Evolutionary conservation across 305 asterid species (phyloP), one percentile per base, ranked within the genome.

Genomic region (Lippia alba): DNA sequence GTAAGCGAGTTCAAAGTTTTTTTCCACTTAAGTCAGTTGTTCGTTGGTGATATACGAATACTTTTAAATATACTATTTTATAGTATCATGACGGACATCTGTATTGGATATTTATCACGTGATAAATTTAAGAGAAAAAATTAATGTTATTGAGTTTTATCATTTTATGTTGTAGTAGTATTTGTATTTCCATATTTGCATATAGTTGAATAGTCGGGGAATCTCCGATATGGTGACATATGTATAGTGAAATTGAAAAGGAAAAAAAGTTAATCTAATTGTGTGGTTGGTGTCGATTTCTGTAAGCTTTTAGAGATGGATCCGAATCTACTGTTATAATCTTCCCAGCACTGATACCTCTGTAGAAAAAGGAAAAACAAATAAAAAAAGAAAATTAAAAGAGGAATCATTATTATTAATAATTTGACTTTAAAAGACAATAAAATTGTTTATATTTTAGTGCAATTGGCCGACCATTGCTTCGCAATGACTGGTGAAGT

Each of bases 391-490:
- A 24, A 24, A 24, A 24, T 24, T 24, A 24, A 20, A 41, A 74
- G 24, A 62, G 50, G 66, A 59, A 72, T 69, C 64, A 75, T 79
- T 44, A 72, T 24, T 24, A 24, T 79, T 61, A 55, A 63, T 36
- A 32, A 16, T 19, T 69, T 69, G 80, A 75, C 73, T 66, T 24
- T 24, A 1, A 15, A 33, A 33, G 16, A 12, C 11, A 53, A 17
- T 36, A 39, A 39, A 39, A 39, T 39, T 6, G 45, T 39, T 39
- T 9, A 6, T 65, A 66, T 49, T 66, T 58, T 51, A 57, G 76
- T 76, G 81, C 67, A 72, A 76, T 76, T 76, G 84, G 84, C 76
- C 79, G 81, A 80, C 76, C 76, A 68, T 67, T 75, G 40, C 50
- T 63, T 63, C 59, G 68, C 64, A 44, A 75, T 66, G 76, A 67